These are phyloP conservation scores for Elaeis oleifera DNA, from an alignment of 202 grass and related monocot species.

Conservation along the genomic window DNA sequence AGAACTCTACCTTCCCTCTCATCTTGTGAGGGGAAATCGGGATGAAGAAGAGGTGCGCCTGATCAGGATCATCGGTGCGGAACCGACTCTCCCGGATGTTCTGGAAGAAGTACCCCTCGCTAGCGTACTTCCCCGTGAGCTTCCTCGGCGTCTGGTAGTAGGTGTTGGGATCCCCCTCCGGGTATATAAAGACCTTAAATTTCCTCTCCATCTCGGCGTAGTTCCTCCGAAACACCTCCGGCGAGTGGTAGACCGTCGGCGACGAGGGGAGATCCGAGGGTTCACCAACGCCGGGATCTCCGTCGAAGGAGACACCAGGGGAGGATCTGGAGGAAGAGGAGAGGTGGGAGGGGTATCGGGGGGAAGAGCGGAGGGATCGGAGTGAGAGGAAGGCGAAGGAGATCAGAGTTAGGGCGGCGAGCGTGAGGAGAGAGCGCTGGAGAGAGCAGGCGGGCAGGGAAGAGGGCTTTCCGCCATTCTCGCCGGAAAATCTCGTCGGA, in stretches of 20 bases:
- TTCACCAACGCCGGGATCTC: too few relatives aligned
- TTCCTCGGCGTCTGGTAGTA: slow-evolving; percentile 45
- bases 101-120: slow-evolving; percentile 98
- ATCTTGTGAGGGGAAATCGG: slow-evolving; percentile 94
- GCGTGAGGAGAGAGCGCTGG: slow-evolving; percentile 1
- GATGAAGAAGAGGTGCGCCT: slow-evolving; percentile 79
- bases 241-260: slow-evolving; percentile 13
- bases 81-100: slow-evolving; percentile 85
- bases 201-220: slow-evolving; percentile 72
- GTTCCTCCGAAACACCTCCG: slow-evolving; percentile 23
- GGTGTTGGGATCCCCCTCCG: slow-evolving; percentile 43
- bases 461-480: slow-evolving; percentile 11
- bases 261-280: too few relatives aligned
- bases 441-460: not conserved
- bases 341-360: not conserved
- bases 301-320: too few relatives aligned
- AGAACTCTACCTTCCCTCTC: slow-evolving; percentile 61
- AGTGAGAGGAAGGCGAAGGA: slow-evolving; percentile 18
- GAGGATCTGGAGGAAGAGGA: too few relatives aligned
- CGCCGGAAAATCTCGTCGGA: not conserved
- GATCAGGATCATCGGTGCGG: slow-evolving; percentile 50
- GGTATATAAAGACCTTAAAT: slow-evolving; percentile 79
- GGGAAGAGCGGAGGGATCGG: slow-evolving; percentile 14
- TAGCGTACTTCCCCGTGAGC: slow-evolving; percentile 66
- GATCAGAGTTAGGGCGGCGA: slow-evolving; percentile 8